Base-by-base conservation (phyloP, 2,329 filamentous ascomycete species). In the Periconia sp. region DNA sequence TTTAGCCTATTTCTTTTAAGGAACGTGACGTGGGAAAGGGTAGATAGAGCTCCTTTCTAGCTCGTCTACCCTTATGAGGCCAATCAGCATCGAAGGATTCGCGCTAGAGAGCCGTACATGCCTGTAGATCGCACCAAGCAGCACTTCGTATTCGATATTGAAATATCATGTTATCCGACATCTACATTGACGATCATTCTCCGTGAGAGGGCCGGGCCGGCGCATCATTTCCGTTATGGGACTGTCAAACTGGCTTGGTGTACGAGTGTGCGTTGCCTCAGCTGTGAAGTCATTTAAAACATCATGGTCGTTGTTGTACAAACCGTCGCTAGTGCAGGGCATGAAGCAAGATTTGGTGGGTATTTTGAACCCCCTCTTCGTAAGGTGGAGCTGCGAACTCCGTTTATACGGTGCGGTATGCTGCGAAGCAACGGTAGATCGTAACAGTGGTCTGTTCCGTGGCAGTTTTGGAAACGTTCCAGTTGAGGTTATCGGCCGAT, bases 91-190 rank as follows among this genome's bases (percentile, higher is more conserved):
- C 32, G 18, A 16, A 19, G 8, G 5, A 15, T 7, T 3, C 10
- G 23, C 32, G 32, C 32, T 35, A 23, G 6, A 4, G 32, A 15
- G 19, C 32, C 5, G n/a, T n/a, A n/a, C n/a, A n/a, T n/a, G n/a
- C n/a, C n/a, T n/a, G n/a, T n/a, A n/a, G n/a, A n/a, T 22, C 32
- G 11, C 3, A 5, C 5, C 4, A 23, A 17, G 32, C 19, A 23
- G 3, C 6, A 13, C 19, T 23, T 35, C 32, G 32, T 35, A 35
- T 35, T 35, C 19, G 4, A 35, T 35, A 35, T 35, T 35, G 12
- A 9, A 35, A 23, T 5, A 4, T 15, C 7, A 35, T 35, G 18
- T 15, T 15, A 23, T 22, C 8, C 19, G 4, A 35, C 32, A 35
- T 12, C 19, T 19, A 3, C 11, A 15, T 23, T 17, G 32, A 8